A percentile compares a stretch with the other conserved stretches of the same genome.
These are phyloP conservation scores for Trichocladium antarcticum DNA, from an alignment of 495 filamentous ascomycete species.

Conservation along the genomic window DNA sequence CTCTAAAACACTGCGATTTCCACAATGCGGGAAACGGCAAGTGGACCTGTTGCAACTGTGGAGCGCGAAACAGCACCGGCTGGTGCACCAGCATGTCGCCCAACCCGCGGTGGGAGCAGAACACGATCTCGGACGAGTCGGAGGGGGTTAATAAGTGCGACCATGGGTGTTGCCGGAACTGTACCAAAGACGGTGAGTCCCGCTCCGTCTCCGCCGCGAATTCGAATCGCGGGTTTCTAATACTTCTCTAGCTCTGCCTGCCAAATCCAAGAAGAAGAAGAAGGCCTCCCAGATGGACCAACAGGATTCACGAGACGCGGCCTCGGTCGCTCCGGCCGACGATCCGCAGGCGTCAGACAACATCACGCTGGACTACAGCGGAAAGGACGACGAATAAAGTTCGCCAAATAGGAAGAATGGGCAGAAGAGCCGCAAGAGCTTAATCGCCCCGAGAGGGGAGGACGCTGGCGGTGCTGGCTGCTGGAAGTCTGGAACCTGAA, in stretches of 20 bases:
- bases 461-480: too few relatives aligned
- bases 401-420: conserved; percentile 4
- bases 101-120: conserved; percentile 24
- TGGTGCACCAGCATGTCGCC: conserved; percentile 27
- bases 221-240: neutral
- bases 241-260: neutral
- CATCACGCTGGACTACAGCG: conserved; percentile 18
- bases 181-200: conserved; percentile 27
- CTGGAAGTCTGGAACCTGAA: too few relatives aligned
- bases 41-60: conserved; percentile 37
- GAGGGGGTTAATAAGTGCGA: conserved; percentile 33
- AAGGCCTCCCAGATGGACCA: conserved; percentile 13
- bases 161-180: conserved; percentile 34
- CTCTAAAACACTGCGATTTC: conserved; percentile 34
- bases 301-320: neutral
- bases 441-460: too few relatives aligned
- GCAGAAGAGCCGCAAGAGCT: neutral
- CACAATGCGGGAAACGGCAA: conserved; percentile 25
- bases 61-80: conserved; percentile 30
- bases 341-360: conserved; percentile 9
- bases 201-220: neutral
- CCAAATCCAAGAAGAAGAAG: conserved; percentile 4
- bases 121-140: conserved; percentile 24
- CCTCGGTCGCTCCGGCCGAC: neutral
- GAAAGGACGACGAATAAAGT: too few relatives aligned